These are phyloP conservation scores for Nicotiana rustica DNA, from an alignment of 305 asterid species.

Conservation along the genomic window DNA sequence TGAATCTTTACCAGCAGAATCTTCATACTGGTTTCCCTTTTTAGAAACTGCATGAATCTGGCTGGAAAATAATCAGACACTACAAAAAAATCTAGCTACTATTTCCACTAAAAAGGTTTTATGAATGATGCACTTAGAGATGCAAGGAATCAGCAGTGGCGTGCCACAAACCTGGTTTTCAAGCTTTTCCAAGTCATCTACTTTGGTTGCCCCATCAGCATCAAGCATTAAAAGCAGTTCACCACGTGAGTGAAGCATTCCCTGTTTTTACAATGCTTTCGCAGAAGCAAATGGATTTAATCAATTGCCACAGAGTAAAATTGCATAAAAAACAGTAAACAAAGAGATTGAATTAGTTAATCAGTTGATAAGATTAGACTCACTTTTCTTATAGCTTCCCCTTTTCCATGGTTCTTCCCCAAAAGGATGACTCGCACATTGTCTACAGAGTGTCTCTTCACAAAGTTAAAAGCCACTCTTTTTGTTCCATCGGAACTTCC, in stretches of 20 bases:
- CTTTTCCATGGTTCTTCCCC: slow-evolving; percentile 96
- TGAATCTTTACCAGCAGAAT: slow-evolving; percentile 61
- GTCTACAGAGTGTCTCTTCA: slow-evolving; percentile 78
- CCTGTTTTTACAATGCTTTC: slow-evolving; percentile 91
- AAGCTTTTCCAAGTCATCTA: slow-evolving; percentile 89
- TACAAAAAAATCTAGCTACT: slow-evolving; percentile 21
- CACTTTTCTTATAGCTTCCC: slow-evolving; percentile 99
- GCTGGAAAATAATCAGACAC: slow-evolving; percentile 51
- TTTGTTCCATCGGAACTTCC: slow-evolving; percentile 95
- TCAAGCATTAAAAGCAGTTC: slow-evolving; percentile 96
- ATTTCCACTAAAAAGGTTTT: neutral
- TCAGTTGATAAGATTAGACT: slow-evolving; percentile 52
- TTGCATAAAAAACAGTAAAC: slow-evolving; percentile 25
- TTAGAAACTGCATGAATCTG: slow-evolving; percentile 87
- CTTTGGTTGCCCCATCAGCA: slow-evolving; percentile 98
- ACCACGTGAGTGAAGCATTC: slow-evolving; percentile 99
- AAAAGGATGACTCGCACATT: slow-evolving; percentile 82
- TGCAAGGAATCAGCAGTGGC: neutral
- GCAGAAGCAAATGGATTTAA: slow-evolving; percentile 69
- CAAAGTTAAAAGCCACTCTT: slow-evolving; percentile 87
- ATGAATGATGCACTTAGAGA: slow-evolving; percentile 9
- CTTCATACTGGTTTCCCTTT: slow-evolving; percentile 59
- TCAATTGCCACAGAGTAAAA: slow-evolving; percentile 41
- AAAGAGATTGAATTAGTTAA: slow-evolving; percentile 28
- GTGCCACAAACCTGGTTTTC: slow-evolving; percentile 80